These are phyloP conservation scores for Didymella arachidicola DNA, from an alignment of 2,329 filamentous ascomycete species.

Conservation along the genomic window DNA sequence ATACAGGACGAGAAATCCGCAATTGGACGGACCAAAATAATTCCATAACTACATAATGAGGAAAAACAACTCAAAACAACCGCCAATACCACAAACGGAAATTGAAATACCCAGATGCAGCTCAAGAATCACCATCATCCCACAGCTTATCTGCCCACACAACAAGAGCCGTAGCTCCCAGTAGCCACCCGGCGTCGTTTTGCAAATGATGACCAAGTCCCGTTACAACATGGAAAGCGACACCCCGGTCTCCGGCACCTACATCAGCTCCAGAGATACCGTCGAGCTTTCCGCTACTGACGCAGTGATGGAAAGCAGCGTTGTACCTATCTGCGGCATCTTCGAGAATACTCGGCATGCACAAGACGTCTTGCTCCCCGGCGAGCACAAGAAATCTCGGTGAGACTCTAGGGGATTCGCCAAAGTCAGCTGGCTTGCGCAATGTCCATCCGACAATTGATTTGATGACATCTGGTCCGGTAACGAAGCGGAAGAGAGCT, in stretches of 20 bases:
- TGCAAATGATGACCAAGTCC: slow-evolving; percentile 62
- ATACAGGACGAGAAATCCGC: neutral
- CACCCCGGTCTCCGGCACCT: slow-evolving; percentile 35
- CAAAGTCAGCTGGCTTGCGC: slow-evolving; percentile 44
- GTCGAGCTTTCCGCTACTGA: slow-evolving; percentile 43
- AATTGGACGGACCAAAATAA: neutral
- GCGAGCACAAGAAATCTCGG: slow-evolving; percentile 36
- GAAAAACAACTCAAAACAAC: neutral
- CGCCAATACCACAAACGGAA: neutral
- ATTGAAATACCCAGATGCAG: too few relatives aligned
- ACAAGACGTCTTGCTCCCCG: slow-evolving; percentile 36
- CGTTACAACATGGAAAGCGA: slow-evolving; percentile 54
- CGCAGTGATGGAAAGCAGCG: slow-evolving; percentile 42
- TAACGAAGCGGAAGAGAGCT: slow-evolving; percentile 57
- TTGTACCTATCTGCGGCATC: slow-evolving; percentile 54
- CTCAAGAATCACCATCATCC: neutral
- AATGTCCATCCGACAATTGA: slow-evolving; percentile 48
- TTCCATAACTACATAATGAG: neutral
- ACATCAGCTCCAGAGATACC: slow-evolving; percentile 20
- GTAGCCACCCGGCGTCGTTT: slow-evolving; percentile 60
- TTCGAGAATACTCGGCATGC: slow-evolving; percentile 39
- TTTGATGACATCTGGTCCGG: slow-evolving; percentile 51
- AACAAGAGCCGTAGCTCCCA: slow-evolving; percentile 57
- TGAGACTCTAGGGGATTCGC: slow-evolving; percentile 5
- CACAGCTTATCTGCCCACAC: slow-evolving; percentile 49